phyloP scores from a whole-genome alignment of 768 basidiomycete genomes.

The Russula emetica region DNA sequence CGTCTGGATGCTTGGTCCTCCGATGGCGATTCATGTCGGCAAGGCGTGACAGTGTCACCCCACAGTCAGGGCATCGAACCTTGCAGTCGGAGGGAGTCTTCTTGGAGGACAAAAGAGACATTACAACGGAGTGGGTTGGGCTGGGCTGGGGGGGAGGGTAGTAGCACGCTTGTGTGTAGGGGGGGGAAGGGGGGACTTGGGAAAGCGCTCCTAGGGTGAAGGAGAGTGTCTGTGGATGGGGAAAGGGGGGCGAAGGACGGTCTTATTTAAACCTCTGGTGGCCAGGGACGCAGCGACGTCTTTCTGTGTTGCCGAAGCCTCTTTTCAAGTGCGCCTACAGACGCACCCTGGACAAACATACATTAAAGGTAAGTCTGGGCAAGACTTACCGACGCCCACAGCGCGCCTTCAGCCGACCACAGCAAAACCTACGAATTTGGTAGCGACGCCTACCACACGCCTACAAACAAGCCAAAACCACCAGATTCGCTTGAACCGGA shows the following conservation, averaged over 20 bases:
- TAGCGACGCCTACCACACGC: slow-evolving; percentile 11
- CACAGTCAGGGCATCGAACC: slow-evolving; percentile 11
- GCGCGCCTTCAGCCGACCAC: not conserved
- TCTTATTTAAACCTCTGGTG: slow-evolving; percentile 18
- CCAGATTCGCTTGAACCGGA: not conserved
- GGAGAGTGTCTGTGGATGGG: not conserved
- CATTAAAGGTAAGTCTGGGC: slow-evolving; percentile 12
- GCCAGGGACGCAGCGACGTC: not conserved
- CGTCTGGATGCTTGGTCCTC: slow-evolving; percentile 10
- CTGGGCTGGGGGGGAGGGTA: not conserved
- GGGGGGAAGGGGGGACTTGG: not conserved
- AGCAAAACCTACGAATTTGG: not conserved
- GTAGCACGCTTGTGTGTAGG: not conserved
- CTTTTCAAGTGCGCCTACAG: slow-evolving; percentile 14
- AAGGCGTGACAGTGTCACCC: slow-evolving; percentile 2
- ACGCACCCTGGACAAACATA: slow-evolving; percentile 6
- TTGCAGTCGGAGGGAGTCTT: not conserved
- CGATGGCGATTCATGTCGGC: slow-evolving; percentile 20
- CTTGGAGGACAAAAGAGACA: not conserved
- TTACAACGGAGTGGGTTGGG: not conserved
- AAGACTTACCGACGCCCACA: slow-evolving; percentile 11
- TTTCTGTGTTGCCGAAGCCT: slow-evolving; percentile 1
- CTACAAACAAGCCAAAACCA: not conserved
- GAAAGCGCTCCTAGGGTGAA: not conserved
- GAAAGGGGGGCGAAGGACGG: not conserved